phyloP scores from a whole-genome alignment of 2,329 filamentous ascomycete genomes.

The Arthrobotrys musiformis region DNA sequence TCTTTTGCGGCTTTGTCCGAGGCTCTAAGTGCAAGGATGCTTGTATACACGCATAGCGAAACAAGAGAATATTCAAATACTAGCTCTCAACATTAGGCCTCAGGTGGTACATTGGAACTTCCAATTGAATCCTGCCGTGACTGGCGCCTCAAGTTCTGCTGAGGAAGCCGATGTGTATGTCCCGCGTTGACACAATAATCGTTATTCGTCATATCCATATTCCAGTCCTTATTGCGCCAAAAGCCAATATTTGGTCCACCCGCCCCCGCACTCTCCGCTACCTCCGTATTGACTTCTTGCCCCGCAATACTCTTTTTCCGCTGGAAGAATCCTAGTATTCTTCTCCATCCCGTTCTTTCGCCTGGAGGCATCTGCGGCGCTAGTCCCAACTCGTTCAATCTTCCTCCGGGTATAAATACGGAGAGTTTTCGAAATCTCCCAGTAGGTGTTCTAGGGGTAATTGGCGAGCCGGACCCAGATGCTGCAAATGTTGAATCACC shows the following conservation, averaged over 20 bases:
- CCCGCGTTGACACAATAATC: constrained; percentile 32
- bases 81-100: too few relatives aligned
- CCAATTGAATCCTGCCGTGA: constrained; percentile 13
- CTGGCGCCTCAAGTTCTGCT: not conserved
- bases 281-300: not conserved
- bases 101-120: not conserved
- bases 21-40: too few relatives aligned
- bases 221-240: constrained; percentile 16
- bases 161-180: constrained; percentile 24
- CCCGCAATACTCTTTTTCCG: constrained; percentile 2
- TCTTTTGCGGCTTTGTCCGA: not conserved
- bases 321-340: not conserved
- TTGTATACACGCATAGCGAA: not conserved
- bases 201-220: constrained; percentile 37
- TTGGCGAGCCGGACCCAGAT: not conserved
- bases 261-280: not conserved
- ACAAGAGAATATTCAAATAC: too few relatives aligned
- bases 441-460: not conserved
- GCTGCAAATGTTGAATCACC: not conserved
- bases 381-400: constrained; percentile 31
- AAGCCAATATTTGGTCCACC: constrained; percentile 31
- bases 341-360: not conserved
- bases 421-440: constrained; percentile 4
- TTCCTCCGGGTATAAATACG: not conserved
- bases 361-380: constrained; percentile 38